phyloP scores from a whole-genome alignment of 768 basidiomycete species.

The Pulveroboletus sp. region DNA sequence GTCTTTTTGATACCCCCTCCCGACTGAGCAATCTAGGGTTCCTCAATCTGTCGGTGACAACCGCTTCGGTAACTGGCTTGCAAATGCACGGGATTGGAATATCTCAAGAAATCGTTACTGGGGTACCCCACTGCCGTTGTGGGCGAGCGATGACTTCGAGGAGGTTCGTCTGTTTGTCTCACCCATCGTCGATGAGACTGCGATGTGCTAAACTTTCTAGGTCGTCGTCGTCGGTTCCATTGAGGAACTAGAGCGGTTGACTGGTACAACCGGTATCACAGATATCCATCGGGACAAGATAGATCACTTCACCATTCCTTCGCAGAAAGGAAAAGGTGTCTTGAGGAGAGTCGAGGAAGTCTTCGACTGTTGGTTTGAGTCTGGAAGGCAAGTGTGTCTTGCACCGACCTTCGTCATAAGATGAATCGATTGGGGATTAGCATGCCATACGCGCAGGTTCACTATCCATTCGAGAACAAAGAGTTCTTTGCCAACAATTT shows the following conservation, averaged over 20 bases:
- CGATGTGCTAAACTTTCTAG: constrained; percentile 35
- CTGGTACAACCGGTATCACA: constrained; percentile 77
- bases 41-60: constrained; percentile 87
- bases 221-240: constrained; percentile 85
- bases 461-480: constrained; percentile 98
- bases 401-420: not conserved
- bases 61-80: constrained; percentile 95
- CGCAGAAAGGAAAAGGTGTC: constrained; percentile 77
- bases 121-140: constrained; percentile 96
- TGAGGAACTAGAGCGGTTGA: constrained; percentile 78
- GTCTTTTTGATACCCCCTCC: not conserved
- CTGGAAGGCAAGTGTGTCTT: constrained; percentile 68
- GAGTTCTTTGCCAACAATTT: constrained; percentile 79
- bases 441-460: constrained; percentile 97
- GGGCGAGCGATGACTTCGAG: constrained; percentile 89
- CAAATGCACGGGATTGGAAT: constrained; percentile 99
- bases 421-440: constrained; percentile 40
- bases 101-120: constrained; percentile 98
- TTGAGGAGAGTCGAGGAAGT: constrained; percentile 94
- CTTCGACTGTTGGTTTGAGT: constrained; percentile 99
- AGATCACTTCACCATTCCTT: constrained; percentile 95
- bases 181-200: not conserved
- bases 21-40: constrained; percentile 55
- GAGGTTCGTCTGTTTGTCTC: constrained; percentile 46
- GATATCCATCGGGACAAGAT: constrained; percentile 94